A percentile compares a stretch with the other conserved stretches of the same genome.
These are phyloP conservation scores for Didymella keratinophila DNA, from an alignment of 2,329 filamentous ascomycete species.

Conservation along the genomic window DNA sequence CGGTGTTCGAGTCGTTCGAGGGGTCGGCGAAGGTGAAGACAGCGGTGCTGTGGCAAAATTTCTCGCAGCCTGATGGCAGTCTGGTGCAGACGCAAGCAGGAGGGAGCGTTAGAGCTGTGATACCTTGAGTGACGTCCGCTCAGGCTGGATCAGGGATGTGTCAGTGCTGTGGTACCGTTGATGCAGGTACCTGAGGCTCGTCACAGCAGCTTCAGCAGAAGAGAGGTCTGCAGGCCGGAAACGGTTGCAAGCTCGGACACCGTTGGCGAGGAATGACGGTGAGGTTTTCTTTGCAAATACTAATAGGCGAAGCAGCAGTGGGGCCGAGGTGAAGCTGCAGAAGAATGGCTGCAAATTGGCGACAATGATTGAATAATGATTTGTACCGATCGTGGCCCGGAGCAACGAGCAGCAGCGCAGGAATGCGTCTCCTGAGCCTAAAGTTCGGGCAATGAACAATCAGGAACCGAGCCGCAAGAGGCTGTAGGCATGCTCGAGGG, in stretches of 20 bases:
- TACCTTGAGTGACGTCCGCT: constrained; percentile 36
- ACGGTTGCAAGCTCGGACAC: constrained; percentile 29
- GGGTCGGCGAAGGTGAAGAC: constrained; percentile 30
- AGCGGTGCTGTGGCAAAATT: constrained; percentile 33
- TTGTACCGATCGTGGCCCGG: constrained; percentile 43
- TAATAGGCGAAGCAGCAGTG: constrained; percentile 39
- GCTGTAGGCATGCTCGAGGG: constrained; percentile 40
- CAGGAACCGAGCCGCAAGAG: constrained; percentile 45
- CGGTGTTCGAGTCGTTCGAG: constrained; percentile 25
- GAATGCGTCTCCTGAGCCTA: constrained; percentile 44
- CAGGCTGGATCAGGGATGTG: constrained; percentile 35
- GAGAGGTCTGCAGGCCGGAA: constrained; percentile 30
- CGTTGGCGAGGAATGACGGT: constrained; percentile 33
- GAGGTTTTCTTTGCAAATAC: constrained; percentile 38
- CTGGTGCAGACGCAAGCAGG: constrained; percentile 35
- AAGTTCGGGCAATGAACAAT: constrained; percentile 30
- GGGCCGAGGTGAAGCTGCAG: constrained; percentile 43
- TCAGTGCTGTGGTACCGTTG: constrained; percentile 42
- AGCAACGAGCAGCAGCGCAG: constrained; percentile 40
- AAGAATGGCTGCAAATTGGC: constrained; percentile 37
- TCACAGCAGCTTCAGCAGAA: constrained; percentile 34
- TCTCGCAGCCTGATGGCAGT: constrained; percentile 25
- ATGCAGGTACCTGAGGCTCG: constrained; percentile 44
- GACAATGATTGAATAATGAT: constrained; percentile 40
- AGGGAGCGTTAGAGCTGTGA: constrained; percentile 39